Evolutionary conservation across 768 basidiomycete species (phyloP), one percentile per base, ranked within the genome.

Genomic region (Serendipita sp.): DNA sequence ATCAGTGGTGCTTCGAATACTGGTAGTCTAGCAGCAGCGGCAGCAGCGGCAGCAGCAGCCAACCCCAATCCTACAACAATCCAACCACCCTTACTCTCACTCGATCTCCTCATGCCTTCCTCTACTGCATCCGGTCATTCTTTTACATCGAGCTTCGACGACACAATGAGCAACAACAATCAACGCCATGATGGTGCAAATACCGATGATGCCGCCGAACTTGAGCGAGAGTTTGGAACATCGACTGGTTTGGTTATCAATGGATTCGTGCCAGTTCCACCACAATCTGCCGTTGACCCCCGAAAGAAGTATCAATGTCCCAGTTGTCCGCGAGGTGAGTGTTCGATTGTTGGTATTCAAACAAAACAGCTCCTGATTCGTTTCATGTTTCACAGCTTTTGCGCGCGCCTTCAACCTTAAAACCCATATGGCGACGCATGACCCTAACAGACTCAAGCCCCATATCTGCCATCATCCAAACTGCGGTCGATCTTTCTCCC

Each of bases 391-490:
- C 23, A 23, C 23, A 88, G 94, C 88, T 1, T 97, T 97, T 69
- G 93, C 92, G 10, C 79, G 93, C 31, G 91, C 91, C 2, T 96
- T 89, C 74, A 97, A 97, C 70, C 75, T 97, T 65, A 97, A 97
- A 77, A 94, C 93, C 0, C 93, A 96, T 73, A 85, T 89, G 81
- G 87, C 87, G 29, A 97, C 93, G 2, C 93, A 97, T 74, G 91
- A 95, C 72, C 93, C 94, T 27, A 85, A 90, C 73, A 81, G 93
- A 66, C 76, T 86, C 60, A 97, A 95, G 76, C 91, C 91, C 3
- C 87, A 91, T 71, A 80, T 85, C 50, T 97, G 93, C 73, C 87
- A 86, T 46, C 89, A 95, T 74, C 78, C 81, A 46, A 81, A 84
- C 2, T 97, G 93, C 67, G 87, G 86, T 37, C 85, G 93, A 63